A percentile compares a stretch with the other conserved stretches of the same genome.
Evolutionary conservation across 768 basidiomycete species (phyloP).

Genomic region (Gloeostereum incarnatum): DNA sequence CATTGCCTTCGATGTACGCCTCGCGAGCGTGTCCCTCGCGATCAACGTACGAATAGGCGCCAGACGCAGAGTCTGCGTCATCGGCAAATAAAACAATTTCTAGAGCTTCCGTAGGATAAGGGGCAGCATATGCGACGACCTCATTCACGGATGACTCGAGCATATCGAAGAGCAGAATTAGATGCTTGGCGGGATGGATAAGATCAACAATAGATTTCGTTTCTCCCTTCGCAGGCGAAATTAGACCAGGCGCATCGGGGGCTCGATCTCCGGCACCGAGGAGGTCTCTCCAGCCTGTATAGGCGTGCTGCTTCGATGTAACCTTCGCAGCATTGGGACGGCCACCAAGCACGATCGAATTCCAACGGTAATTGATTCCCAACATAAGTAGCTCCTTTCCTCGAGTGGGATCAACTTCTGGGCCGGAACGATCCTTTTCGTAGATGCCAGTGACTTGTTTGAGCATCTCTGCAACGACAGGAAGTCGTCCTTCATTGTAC

Average conservation of each 20-base stretch:
- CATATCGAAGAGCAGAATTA: constrained; percentile 5
- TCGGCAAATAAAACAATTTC: background rate
- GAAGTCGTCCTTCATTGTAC: constrained; percentile 21
- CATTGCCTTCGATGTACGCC: background rate
- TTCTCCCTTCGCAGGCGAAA: too few relatives aligned
- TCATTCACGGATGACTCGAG: background rate
- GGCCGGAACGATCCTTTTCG: background rate
- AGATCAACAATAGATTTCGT: background rate
- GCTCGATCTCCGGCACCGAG: constrained; percentile 13
- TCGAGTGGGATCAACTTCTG: background rate
- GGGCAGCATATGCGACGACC: background rate
- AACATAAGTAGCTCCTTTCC: constrained; percentile 10
- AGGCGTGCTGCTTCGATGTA: background rate
- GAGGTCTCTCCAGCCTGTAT: background rate
- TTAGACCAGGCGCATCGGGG: constrained; percentile 10
- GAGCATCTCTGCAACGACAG: constrained; percentile 27
- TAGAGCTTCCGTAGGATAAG: background rate
- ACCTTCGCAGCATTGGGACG: background rate
- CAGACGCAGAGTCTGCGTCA: background rate
- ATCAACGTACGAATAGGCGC: background rate
- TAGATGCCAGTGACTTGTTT: constrained; percentile 10
- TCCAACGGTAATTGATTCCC: constrained; percentile 16
- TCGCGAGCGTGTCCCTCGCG: background rate
- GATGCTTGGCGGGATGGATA: background rate
- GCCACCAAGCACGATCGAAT: constrained; percentile 15